phyloP scores from a whole-genome alignment of 2,329 filamentous ascomycete species.

The Talaromyces sp. region DNA sequence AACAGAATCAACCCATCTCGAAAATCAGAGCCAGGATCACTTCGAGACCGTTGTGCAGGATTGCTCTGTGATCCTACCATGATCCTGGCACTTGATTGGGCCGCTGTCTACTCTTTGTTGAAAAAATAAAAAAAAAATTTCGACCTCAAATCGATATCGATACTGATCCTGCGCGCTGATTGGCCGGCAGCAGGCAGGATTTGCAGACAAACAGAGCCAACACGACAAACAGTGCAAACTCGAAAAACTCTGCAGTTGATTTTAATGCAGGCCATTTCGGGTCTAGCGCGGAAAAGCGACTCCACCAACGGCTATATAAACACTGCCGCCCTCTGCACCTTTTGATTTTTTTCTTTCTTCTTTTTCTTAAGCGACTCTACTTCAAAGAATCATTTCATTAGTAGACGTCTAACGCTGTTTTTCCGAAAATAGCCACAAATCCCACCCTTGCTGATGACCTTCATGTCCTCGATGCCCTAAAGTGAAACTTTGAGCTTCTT shows the following conservation, averaged over 20 bases:
- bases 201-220: background rate
- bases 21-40: no score
- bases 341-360: slow-evolving; percentile 22
- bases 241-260: slow-evolving; percentile 2
- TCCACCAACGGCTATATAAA: slow-evolving; percentile 21
- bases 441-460: slow-evolving; percentile 91
- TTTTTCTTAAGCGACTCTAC: slow-evolving; percentile 12
- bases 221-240: slow-evolving; percentile 17
- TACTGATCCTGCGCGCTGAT: background rate
- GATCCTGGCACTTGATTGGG: background rate
- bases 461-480: slow-evolving; percentile 79
- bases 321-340: slow-evolving; percentile 13
- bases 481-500: slow-evolving; percentile 62
- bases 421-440: slow-evolving; percentile 81
- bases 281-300: background rate
- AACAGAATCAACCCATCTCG: no score
- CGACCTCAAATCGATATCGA: background rate
- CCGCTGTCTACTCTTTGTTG: background rate
- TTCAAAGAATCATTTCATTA: slow-evolving; percentile 95
- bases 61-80: background rate
- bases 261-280: background rate
- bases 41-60: background rate
- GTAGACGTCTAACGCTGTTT: slow-evolving; percentile 89
- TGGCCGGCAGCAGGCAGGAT: background rate
- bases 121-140: background rate